Evolutionary conservation across 768 basidiomycete genomes (phyloP), one percentile per base, ranked within the genome.

Genomic region (Tylopilus sp.): DNA sequence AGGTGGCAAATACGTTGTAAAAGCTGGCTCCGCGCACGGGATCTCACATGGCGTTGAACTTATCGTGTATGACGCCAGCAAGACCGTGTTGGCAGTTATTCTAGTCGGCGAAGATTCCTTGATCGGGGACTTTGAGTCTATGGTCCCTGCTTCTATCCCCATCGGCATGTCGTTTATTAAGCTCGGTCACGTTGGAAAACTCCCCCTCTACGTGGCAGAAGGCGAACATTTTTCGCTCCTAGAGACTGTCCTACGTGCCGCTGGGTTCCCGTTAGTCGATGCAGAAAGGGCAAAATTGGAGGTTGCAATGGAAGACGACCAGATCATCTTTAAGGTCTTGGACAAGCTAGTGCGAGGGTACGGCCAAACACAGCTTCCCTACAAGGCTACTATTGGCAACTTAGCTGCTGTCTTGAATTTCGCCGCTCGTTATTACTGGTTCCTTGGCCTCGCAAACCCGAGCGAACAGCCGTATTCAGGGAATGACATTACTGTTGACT

Each of bases 1-100:
- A 1, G 19, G 26, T 1, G 36, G 48, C 34, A 41, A 50, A 48
- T 61, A 47, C 46, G 30, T 67, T 29, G 29, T 70, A 21, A 53
- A 48, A 9, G 68, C 68, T 6, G 69, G 68, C 11, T 38, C 55
- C 10, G 66, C 59, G 4, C 67, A 71, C 19, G 69, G 69, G 3
- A 48, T 70, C 34, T 48, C 53, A 2, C 24, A 33, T 4, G 60
- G 55, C 3, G 56, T 51, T 4, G 51, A 61, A 19, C 55, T 70
- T 40, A 63, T 52, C 21, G 26, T 71, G 28, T 70, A 63, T 47
- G 26, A n/a, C n/a, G 40, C 2, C 17, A 31, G 16, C 50, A 47
- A 17, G 41, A 33, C 22, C 42, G 29, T 12, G 19, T 41, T 19
- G 33, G 28, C 1, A n/a, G 30, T 34, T 5, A 19, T 54, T 14